These are phyloP conservation scores for Metschnikowia aberdeeniae DNA, from an alignment of 805 yeast genomes.

Conservation along the genomic window DNA sequence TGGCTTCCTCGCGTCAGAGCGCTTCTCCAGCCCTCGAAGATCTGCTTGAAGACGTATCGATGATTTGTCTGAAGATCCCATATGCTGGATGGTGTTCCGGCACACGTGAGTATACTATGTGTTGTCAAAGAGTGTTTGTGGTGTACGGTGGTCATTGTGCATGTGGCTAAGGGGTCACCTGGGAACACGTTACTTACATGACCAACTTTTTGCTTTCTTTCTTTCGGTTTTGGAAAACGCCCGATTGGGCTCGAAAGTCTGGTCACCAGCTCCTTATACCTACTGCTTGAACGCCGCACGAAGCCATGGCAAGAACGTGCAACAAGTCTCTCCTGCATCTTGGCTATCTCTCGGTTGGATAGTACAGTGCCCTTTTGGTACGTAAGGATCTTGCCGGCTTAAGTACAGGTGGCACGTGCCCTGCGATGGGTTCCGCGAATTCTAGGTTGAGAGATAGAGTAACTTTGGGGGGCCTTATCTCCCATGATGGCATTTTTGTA, in stretches of 20 bases:
- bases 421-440: slow-evolving; percentile 3
- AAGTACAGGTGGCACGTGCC: background rate
- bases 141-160: slow-evolving; percentile 1
- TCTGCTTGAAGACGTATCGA: no score
- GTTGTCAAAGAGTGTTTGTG: background rate
- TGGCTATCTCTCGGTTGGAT: slow-evolving; percentile 15
- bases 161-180: background rate
- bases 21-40: background rate
- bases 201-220: slow-evolving; percentile 14
- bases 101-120: slow-evolving; percentile 10
- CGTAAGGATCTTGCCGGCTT: slow-evolving; percentile 5
- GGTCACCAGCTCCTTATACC: slow-evolving; percentile 12
- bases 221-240: slow-evolving; percentile 13
- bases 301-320: background rate
- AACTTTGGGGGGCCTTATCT: slow-evolving; percentile 12
- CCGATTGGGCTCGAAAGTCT: slow-evolving; percentile 14
- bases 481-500: slow-evolving; percentile 1
- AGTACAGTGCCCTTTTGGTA: slow-evolving; percentile 15
- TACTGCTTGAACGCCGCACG: slow-evolving; percentile 7
- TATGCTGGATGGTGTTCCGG: slow-evolving; percentile 9
- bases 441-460: slow-evolving; percentile 13
- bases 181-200: background rate
- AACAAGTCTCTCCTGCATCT: background rate
- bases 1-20: slow-evolving; percentile 1
- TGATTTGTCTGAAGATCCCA: background rate